Evolutionary conservation across 768 basidiomycete genomes (phyloP).

Genomic region (Xerocomus brunneocitrinus): DNA sequence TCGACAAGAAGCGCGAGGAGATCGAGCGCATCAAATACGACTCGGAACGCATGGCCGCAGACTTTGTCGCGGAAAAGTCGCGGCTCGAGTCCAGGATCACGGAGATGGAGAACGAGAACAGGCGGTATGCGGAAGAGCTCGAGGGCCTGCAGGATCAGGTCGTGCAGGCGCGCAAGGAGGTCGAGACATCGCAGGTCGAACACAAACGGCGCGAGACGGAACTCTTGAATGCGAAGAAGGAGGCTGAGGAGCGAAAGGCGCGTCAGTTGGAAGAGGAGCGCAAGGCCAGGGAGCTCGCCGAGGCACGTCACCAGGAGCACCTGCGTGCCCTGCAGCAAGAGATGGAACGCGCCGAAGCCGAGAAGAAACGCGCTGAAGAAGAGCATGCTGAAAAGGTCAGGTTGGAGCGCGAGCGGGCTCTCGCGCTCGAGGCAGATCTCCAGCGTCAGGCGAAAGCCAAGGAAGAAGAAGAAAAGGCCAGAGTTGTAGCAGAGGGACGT

Average conservation of each 20-base stretch:
- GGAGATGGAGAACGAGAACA: conserved; percentile 26
- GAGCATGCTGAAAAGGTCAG: conserved; percentile 27
- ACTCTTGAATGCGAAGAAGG: conserved; percentile 21
- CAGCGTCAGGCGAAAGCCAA: conserved; percentile 22
- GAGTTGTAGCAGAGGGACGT: conserved; percentile 22
- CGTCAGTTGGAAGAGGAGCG: conserved; percentile 31
- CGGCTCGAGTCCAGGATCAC: conserved; percentile 28
- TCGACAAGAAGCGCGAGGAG: conserved; percentile 40
- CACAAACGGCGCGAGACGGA: conserved; percentile 27
- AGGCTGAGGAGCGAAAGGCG: conserved; percentile 28
- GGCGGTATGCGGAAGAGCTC: conserved; percentile 13
- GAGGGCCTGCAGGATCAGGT: conserved; percentile 28
- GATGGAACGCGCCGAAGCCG: conserved; percentile 23
- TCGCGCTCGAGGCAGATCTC: conserved; percentile 28
- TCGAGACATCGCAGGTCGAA: conserved; percentile 26
- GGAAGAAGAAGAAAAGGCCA: conserved; percentile 25
- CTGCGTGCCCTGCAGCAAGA: conserved; percentile 25
- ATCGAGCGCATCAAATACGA: conserved; percentile 40
- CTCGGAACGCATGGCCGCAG: conserved; percentile 36
- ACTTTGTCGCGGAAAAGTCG: conserved; percentile 36
- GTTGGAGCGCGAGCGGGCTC: conserved; percentile 27
- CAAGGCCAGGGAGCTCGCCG: conserved; percentile 22
- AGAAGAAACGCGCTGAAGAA: conserved; percentile 15
- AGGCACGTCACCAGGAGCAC: conserved; percentile 28
- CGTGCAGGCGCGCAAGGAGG: conserved; percentile 22